phyloP scores from a whole-genome alignment of 106 monocot species.

The Platanthera zijinensis region DNA sequence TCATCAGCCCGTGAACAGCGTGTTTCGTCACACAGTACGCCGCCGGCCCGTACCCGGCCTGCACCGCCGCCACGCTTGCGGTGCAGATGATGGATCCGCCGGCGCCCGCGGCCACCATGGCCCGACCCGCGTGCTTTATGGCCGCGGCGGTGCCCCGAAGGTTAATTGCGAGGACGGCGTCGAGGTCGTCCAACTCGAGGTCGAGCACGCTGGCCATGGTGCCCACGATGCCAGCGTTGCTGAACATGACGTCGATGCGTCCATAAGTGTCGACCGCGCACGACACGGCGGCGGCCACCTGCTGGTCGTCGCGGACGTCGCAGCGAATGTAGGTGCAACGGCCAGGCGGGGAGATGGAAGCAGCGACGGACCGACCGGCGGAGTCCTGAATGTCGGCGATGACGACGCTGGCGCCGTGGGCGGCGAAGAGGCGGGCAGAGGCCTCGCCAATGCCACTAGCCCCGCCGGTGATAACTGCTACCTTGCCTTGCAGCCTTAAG shows the following conservation, averaged over 20 bases:
- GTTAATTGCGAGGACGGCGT: neutral
- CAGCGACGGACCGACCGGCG: slow-evolving; percentile 16
- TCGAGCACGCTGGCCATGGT: no score
- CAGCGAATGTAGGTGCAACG: slow-evolving; percentile 15
- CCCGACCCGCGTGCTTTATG: slow-evolving; percentile 5
- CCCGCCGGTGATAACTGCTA: slow-evolving; percentile 50
- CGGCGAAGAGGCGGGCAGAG: slow-evolving; percentile 32
- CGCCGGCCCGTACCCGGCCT: slow-evolving; percentile 13
- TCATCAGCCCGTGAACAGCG: slow-evolving; percentile 23
- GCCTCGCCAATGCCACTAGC: slow-evolving; percentile 12
- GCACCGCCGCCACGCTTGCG: neutral
- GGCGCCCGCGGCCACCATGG: neutral
- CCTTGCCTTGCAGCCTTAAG: slow-evolving; percentile 48
- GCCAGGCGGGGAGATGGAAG: slow-evolving; percentile 4
- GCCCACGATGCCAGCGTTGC: slow-evolving; percentile 15
- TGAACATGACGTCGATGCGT: slow-evolving; percentile 31
- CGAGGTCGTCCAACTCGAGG: no score
- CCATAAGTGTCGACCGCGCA: slow-evolving; percentile 9
- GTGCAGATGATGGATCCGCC: slow-evolving; percentile 3
- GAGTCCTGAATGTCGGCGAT: slow-evolving; percentile 47
- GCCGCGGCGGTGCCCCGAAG: neutral
- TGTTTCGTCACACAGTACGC: slow-evolving; percentile 53
- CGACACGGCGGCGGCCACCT: slow-evolving; percentile 13
- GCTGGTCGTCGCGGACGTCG: slow-evolving; percentile 24
- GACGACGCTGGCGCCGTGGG: slow-evolving; percentile 35